Evolutionary conservation across 345 rosid genomes (phyloP).

Genomic region (Aquilaria yunnanensis): DNA sequence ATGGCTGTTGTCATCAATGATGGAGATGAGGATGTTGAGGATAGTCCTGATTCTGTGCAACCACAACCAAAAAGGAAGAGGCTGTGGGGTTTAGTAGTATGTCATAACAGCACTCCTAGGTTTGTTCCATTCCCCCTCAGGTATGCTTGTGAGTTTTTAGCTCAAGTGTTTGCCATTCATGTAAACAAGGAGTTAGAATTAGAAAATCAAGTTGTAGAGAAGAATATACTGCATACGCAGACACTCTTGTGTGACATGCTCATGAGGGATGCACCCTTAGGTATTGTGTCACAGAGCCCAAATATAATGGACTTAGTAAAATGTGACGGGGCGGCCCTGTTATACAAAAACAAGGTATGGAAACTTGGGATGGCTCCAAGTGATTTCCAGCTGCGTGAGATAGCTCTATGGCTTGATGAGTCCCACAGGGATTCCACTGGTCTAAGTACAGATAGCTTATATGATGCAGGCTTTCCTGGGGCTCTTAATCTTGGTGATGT

Average conservation of each 20-base stretch:
- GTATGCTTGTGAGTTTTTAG: constrained; percentile 93
- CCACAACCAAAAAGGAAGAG: constrained; percentile 76
- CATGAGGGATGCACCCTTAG: constrained; percentile 91
- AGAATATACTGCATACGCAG: constrained; percentile 83
- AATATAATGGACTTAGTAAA: constrained; percentile 90
- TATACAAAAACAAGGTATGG: constrained; percentile 68
- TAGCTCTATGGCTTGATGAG: constrained; percentile 70
- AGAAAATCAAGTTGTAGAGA: constrained; percentile 80
- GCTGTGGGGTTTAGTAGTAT: constrained; percentile 95
- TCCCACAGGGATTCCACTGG: constrained; percentile 91
- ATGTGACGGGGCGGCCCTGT: constrained; percentile 89
- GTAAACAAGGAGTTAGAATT: constrained; percentile 85
- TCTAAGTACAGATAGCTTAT: constrained; percentile 85
- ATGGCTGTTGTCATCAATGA: constrained; percentile 95
- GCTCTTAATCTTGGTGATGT: constrained; percentile 61
- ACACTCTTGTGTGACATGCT: constrained; percentile 93
- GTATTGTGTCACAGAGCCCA: constrained; percentile 81
- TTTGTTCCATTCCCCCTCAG: constrained; percentile 96
- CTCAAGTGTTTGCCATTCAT: constrained; percentile 91
- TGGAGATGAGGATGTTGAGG: constrained; percentile 50
- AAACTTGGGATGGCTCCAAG: constrained; percentile 68
- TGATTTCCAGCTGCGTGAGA: constrained; percentile 59
- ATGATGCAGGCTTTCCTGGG: constrained; percentile 83
- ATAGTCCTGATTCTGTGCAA: constrained; percentile 31
- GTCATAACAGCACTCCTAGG: constrained; percentile 80